Percentiles rank a stretch among this genome's conserved stretches.
Evolutionary conservation across 2,329 filamentous ascomycete species (phyloP).

Genomic region (Talaromyces sp.): DNA sequence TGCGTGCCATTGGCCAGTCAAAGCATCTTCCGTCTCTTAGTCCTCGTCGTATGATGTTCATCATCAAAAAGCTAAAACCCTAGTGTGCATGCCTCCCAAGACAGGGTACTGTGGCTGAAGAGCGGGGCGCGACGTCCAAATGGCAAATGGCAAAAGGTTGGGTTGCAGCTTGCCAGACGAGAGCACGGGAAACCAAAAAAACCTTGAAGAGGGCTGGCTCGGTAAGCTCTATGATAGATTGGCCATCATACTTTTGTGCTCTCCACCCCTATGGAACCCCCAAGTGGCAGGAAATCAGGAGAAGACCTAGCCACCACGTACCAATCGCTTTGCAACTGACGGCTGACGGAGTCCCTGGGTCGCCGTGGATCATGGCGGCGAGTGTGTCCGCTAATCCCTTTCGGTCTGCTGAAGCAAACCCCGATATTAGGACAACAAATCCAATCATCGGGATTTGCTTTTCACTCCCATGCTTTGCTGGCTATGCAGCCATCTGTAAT

Average conservation of each 20-base stretch:
- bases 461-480: neutral
- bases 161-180: neutral
- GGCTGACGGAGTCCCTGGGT: constrained; percentile 1
- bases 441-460: constrained; percentile 34
- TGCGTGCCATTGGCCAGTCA: neutral
- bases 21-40: constrained; percentile 3
- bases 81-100: neutral
- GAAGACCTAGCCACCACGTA: neutral
- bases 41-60: constrained; percentile 7
- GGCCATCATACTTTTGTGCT: constrained; percentile 2
- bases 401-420: constrained; percentile 28
- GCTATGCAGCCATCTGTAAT: constrained; percentile 13
- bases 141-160: neutral
- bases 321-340: neutral
- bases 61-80: constrained; percentile 4
- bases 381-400: constrained; percentile 21
- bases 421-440: constrained; percentile 23
- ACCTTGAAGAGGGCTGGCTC: constrained; percentile 5
- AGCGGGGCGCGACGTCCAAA: neutral
- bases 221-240: constrained; percentile 2
- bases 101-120: constrained; percentile 3
- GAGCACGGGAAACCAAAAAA: neutral
- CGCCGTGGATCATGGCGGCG: constrained; percentile 12
- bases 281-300: neutral
- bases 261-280: neutral